Base-by-base conservation (phyloP, 257 asterid species). In the Nyctanthes arbortristis region DNA sequence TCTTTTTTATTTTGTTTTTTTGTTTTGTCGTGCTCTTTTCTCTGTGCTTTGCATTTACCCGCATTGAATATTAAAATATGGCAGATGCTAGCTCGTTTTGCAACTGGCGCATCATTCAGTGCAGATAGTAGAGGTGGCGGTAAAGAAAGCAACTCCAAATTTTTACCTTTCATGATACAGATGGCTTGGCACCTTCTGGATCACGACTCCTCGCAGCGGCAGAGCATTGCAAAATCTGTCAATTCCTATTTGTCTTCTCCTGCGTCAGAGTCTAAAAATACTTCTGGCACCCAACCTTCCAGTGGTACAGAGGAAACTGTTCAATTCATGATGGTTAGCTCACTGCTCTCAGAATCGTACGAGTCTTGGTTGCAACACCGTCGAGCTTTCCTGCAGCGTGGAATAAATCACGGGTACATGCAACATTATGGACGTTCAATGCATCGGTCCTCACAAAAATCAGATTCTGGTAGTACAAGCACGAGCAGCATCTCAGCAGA, bases 31-130 rank as follows among this genome's bases (percentile, higher is more conserved):
- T 28, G 1, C 12, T n/a, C 32, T 24, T 49, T 49, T 1, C 22
- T 49, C 57, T 49, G 29, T 49, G 22, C 27, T 22, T 49, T 9
- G 24, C 55, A 45, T 29, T 49, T 8, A 1, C 3, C 35, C 24
- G 16, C n/a, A 27, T 24, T 56, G 36, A 72, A 69, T 39, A 32
- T 56, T 29, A 40, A 55, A 29, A 35, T 32, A 29, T 80, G 63
- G 77, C 96, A 94, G 99, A 91, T 94, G 99, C 90, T 94, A 32
- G 97, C 99, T 75, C 91, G 99, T 70, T 94, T 94, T 76, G 99
- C 97, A 13, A 94, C 97, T 0, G 97, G 99, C 32, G 99, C 99
- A 59, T 82, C 91, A 29, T 94, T 94, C 73, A 91, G 83, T 73
- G 84, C 89, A 13, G 99, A 91, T 65, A 0, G 96, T 74, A 85